These are phyloP conservation scores for Aspergillus tubingensis DNA, from an alignment of 2,329 filamentous ascomycete genomes.

Conservation along the genomic window DNA sequence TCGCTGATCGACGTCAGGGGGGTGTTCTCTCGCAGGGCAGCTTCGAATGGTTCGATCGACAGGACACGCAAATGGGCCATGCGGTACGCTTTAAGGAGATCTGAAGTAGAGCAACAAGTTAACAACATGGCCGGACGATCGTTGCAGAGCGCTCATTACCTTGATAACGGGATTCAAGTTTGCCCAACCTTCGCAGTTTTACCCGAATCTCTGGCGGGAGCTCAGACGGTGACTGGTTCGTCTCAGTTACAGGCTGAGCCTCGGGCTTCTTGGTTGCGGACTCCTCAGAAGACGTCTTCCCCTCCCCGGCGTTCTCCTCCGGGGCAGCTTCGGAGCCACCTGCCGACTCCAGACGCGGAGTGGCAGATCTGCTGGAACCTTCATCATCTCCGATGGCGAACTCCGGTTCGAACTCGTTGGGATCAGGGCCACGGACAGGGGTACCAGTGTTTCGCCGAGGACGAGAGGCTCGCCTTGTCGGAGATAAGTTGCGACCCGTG, in stretches of 20 bases:
- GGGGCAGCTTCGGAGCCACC: slow-evolving; percentile 27
- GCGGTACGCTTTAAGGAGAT: slow-evolving; percentile 87
- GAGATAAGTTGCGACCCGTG: slow-evolving; percentile 29
- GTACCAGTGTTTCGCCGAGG: slow-evolving; percentile 39
- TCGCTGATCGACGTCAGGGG: slow-evolving; percentile 87
- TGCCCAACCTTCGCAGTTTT: slow-evolving; percentile 83
- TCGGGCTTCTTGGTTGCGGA: slow-evolving; percentile 23
- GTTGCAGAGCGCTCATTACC: slow-evolving; percentile 52
- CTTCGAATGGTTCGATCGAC: slow-evolving; percentile 91
- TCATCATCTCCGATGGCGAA: slow-evolving; percentile 87
- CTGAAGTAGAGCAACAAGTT: slow-evolving; percentile 46
- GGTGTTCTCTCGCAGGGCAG: slow-evolving; percentile 85
- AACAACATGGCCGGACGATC: not conserved
- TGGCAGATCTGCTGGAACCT: slow-evolving; percentile 61
- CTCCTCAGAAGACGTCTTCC: slow-evolving; percentile 24
- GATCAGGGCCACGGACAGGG: slow-evolving; percentile 69
- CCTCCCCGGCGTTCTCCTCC: slow-evolving; percentile 25
- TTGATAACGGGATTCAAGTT: slow-evolving; percentile 82
- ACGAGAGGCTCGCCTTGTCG: slow-evolving; percentile 32
- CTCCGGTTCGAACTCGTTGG: slow-evolving; percentile 81
- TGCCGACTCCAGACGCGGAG: slow-evolving; percentile 56
- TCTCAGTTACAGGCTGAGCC: slow-evolving; percentile 22
- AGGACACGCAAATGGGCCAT: slow-evolving; percentile 84
- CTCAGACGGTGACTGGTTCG: slow-evolving; percentile 48
- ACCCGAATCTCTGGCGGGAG: slow-evolving; percentile 72